Conservation (phyloP, 257 asterid species). For the Solanum ahanhuiri region DNA sequence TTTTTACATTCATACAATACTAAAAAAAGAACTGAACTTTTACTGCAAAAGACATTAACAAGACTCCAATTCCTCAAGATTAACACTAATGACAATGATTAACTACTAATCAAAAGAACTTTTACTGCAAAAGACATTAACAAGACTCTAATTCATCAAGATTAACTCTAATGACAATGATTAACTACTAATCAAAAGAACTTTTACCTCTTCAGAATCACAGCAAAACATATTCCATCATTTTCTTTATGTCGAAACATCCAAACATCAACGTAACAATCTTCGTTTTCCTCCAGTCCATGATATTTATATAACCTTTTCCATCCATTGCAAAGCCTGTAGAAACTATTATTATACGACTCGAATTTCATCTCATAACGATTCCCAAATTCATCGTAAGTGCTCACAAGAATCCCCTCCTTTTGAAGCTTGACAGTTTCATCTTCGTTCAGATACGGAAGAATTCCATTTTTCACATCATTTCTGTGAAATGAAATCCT, state of each 20-base stretch:
- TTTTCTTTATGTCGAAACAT: background rate
- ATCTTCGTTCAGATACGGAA: background rate
- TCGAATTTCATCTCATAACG: background rate
- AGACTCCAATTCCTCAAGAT: background rate
- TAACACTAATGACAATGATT: background rate
- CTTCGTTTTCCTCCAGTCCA: background rate
- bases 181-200: background rate
- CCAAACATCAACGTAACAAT: slow-evolving; percentile 1
- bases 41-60: background rate
- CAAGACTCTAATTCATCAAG: background rate
- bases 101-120: background rate
- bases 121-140: background rate
- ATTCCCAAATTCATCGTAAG: background rate
- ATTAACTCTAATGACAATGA: background rate
- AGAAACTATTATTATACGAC: background rate
- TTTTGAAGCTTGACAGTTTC: background rate
- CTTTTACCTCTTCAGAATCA: background rate
- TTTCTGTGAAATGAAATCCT: background rate
- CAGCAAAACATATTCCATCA: background rate
- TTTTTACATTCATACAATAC: background rate
- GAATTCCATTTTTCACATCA: background rate
- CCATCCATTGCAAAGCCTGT: slow-evolving; percentile 2
- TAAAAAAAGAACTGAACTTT: background rate
- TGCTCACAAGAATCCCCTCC: background rate
- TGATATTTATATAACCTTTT: background rate